Conservation (phyloP, 2,329 filamentous ascomycete species). For the Xylaria sp. region DNA sequence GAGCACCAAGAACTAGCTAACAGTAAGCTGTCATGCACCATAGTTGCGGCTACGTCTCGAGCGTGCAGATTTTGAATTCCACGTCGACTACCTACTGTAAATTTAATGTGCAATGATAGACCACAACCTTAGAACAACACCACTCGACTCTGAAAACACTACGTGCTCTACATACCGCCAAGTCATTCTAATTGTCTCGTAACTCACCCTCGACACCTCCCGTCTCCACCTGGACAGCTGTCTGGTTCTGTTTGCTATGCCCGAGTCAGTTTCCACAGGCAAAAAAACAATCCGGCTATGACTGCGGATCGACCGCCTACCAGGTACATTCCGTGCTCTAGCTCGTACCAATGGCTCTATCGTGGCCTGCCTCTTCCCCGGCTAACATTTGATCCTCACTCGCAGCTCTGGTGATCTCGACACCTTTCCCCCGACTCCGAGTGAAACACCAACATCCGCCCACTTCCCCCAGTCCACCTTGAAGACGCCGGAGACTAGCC, state of each 20-base stretch:
- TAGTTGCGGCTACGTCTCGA: constrained; percentile 29
- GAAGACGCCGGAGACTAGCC: constrained; percentile 64
- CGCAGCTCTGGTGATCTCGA: constrained; percentile 71
- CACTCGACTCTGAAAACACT: constrained; percentile 19
- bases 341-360: neutral
- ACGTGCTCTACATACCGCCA: constrained; percentile 18
- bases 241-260: constrained; percentile 33
- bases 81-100: constrained; percentile 32
- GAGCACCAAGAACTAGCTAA: constrained; percentile 13
- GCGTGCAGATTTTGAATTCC: constrained; percentile 25
- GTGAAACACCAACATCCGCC: constrained; percentile 65
- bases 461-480: constrained; percentile 65
- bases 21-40: constrained; percentile 11
- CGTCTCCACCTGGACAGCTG: constrained; percentile 31
- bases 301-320: constrained; percentile 67
- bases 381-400: constrained; percentile 39
- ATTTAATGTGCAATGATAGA: constrained; percentile 40
- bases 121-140: constrained; percentile 19
- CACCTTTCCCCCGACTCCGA: constrained; percentile 68
- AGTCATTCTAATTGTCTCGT: constrained; percentile 17
- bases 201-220: constrained; percentile 22
- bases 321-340: constrained; percentile 56
- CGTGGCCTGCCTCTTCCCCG: constrained; percentile 33
- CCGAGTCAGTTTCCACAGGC: constrained; percentile 26
- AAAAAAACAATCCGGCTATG: constrained; percentile 63